These are phyloP conservation scores for Gilbertella persicaria DNA, from an alignment of 371 early-diverging fungal species.

Conservation along the genomic window DNA sequence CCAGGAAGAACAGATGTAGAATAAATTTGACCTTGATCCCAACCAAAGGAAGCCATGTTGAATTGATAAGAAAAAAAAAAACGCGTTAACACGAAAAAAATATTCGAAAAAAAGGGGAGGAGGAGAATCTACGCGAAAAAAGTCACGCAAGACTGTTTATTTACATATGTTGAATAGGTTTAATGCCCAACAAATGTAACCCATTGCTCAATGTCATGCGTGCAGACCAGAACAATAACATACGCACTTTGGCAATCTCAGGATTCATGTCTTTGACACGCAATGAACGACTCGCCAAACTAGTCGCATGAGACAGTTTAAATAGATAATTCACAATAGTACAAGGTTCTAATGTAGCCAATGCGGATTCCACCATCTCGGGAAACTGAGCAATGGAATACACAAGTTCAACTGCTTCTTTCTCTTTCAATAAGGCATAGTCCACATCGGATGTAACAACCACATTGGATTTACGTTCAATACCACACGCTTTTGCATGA, in stretches of 20 bases:
- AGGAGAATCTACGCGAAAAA: background rate
- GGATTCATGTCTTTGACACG: constrained; percentile 71
- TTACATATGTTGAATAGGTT: constrained; percentile 84
- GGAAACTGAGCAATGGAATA: constrained; percentile 85
- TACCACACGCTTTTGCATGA: constrained; percentile 86
- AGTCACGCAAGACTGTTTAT: background rate
- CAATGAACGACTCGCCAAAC: constrained; percentile 70
- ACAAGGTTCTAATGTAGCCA: constrained; percentile 81
- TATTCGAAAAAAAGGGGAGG: background rate
- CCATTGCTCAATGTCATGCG: constrained; percentile 79
- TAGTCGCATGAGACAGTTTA: constrained; percentile 78
- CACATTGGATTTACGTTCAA: constrained; percentile 35
- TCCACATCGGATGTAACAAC: constrained; percentile 28
- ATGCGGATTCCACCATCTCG: constrained; percentile 63
- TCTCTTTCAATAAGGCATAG: constrained; percentile 63
- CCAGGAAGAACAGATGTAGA: constrained; percentile 68
- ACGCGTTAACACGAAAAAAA: constrained; percentile 14
- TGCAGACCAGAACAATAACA: constrained; percentile 77
- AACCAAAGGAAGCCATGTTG: constrained; percentile 66
- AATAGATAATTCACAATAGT: constrained; percentile 90
- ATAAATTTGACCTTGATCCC: constrained; percentile 82
- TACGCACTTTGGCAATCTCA: constrained; percentile 76
- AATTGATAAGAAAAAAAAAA: constrained; percentile 3
- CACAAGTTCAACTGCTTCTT: constrained; percentile 69
- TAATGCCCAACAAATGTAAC: constrained; percentile 70